These are phyloP conservation scores for Aspergillus tanneri DNA, from an alignment of 2,329 filamentous ascomycete genomes.

Conservation along the genomic window DNA sequence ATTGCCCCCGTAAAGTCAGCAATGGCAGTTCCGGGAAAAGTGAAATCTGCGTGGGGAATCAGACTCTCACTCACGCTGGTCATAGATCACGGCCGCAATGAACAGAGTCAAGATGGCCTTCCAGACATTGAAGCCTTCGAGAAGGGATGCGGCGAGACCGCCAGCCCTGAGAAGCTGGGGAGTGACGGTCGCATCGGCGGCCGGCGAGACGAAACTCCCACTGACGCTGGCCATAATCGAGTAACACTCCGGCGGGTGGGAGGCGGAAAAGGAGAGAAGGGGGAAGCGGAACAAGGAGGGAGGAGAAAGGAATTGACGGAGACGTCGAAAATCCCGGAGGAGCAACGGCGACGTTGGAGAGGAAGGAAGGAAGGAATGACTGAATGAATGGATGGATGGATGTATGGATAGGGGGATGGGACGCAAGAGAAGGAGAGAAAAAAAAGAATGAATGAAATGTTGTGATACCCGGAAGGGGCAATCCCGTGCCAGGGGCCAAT, in stretches of 20 bases:
- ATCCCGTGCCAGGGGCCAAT: too few relatives aligned
- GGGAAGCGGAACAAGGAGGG: conserved; percentile 3
- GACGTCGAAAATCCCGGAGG: neutral
- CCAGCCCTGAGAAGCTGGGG: conserved; percentile 51
- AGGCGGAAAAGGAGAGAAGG: conserved; percentile 6
- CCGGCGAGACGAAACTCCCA: conserved; percentile 67
- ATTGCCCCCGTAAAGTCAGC: conserved; percentile 6
- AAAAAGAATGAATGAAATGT: conserved; percentile 5
- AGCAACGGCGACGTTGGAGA: conserved; percentile 8
- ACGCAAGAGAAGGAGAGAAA: conserved; percentile 5
- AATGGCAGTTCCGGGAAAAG: neutral
- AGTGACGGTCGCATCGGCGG: conserved; percentile 62
- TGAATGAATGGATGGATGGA: conserved; percentile 3
- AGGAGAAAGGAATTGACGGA: neutral
- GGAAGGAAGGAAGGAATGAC: conserved; percentile 7
- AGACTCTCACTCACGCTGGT: conserved; percentile 69
- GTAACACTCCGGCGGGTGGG: neutral
- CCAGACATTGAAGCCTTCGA: conserved; percentile 61
- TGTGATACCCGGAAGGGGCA: neutral
- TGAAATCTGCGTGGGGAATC: neutral
- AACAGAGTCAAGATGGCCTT: conserved; percentile 70
- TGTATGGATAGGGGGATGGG: conserved; percentile 4
- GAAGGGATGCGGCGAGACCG: conserved; percentile 55
- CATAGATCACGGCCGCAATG: conserved; percentile 72
- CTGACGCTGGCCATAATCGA: conserved; percentile 53